A percentile compares a stretch with the other conserved stretches of the same genome.
Conservation (phyloP, 345 rosid species). For the Boechera stricta region DNA sequence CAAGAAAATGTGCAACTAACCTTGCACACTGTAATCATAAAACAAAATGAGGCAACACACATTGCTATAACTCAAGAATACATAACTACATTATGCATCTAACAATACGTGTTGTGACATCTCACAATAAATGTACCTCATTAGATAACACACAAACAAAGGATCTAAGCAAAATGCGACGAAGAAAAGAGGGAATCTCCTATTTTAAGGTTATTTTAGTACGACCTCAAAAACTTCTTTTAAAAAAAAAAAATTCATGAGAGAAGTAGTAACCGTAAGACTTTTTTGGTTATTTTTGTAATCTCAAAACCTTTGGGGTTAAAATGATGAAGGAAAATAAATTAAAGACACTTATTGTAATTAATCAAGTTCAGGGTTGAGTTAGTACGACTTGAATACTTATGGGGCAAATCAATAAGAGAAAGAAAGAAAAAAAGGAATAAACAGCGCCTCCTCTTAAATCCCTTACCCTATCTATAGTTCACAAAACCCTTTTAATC, state of each 20-base stretch:
- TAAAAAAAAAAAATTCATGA: too few relatives aligned
- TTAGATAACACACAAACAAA: too few relatives aligned
- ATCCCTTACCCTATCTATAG: conserved; percentile 37
- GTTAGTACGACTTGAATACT: conserved; percentile 33
- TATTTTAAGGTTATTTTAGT: too few relatives aligned
- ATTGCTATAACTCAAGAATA: not conserved
- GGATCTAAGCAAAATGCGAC: too few relatives aligned
- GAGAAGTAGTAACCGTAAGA: too few relatives aligned
- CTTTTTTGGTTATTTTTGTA: not conserved
- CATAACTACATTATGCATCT: too few relatives aligned
- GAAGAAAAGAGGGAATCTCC: too few relatives aligned
- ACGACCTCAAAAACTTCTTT: too few relatives aligned
- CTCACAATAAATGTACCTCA: too few relatives aligned
- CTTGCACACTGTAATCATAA: not conserved
- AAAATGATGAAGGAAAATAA: too few relatives aligned
- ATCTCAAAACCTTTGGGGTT: not conserved
- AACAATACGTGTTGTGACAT: not conserved
- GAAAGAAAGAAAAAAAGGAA: not conserved
- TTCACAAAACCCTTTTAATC: conserved; percentile 30
- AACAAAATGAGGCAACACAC: not conserved
- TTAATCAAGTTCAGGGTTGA: not conserved
- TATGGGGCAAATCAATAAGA: not conserved
- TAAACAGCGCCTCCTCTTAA: conserved; percentile 37
- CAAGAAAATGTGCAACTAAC: too few relatives aligned
- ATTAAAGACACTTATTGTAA: not conserved